Evolutionary conservation across 257 asterid species (phyloP), one percentile per base, ranked within the genome.

Genomic region (Solanum medicagineum): DNA sequence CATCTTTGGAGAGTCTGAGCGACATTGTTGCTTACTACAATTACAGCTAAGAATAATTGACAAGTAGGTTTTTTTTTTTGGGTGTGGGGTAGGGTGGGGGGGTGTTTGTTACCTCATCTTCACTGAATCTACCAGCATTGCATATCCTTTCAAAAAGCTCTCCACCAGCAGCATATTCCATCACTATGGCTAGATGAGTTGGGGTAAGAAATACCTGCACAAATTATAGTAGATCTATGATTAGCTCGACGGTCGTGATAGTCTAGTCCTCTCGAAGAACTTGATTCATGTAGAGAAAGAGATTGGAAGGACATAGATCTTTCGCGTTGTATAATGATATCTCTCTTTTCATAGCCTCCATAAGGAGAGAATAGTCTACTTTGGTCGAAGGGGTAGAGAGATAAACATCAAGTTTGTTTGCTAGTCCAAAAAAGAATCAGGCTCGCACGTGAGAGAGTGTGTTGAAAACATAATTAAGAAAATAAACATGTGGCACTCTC

Each of bases 111-210:
- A 92, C 97, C 96, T 94, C 97, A 32, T 94, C 97, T 83, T 94
- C 98, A 19, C 94, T 90, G 81, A 93, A 93, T 87, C 95, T 90
- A 12, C 98, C 97, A 16, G 95, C 97, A 86, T 56, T 93, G 85
- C 96, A 90, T 79, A 94, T 93, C 80, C 91, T 84, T 57, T 92
- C 94, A 47, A 94, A 94, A 65, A 94, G 98, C 90, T 94, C 98
- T 11, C 97, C 98, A 0, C 97, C 97, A 0, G 97, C 88, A 29
- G 98, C 98, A 69, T 93, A 94, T 62, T 94, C 98, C 98, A 94
- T 94, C 2, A 94, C 95, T 68, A 94, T 91, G 85, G 95, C 95
- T 82, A 94, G 88, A 89, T 94, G 97, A 54, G 92, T 91, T 11
- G 95, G 96, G 10, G 97, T 94, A 10, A 94, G 88, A 85, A 92